phyloP scores from a whole-genome alignment of 106 monocot genomes.

The Apostasia shenzhenica region DNA sequence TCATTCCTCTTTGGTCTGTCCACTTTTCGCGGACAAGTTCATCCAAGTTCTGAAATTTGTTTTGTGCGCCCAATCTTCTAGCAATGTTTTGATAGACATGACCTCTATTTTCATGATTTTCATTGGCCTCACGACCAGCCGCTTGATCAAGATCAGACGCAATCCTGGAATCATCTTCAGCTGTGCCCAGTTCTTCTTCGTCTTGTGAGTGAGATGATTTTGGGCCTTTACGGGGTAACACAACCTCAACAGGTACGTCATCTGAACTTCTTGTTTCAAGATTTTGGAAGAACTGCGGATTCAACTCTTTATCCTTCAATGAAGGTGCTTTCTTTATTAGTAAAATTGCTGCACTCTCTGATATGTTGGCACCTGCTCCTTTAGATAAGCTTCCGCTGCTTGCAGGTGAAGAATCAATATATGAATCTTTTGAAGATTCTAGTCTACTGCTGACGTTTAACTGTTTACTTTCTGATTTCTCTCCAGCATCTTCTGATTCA shows the following conservation, averaged over 20 bases:
- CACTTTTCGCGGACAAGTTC: conserved; percentile 43
- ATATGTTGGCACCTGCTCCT: conserved; percentile 32
- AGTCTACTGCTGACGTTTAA: conserved; percentile 26
- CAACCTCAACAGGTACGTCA: conserved; percentile 87
- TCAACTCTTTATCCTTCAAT: conserved; percentile 84
- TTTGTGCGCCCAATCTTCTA: conserved; percentile 17
- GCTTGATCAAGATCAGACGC: conserved; percentile 11
- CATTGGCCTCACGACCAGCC: conserved; percentile 16
- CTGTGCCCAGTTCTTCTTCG: conserved; percentile 29
- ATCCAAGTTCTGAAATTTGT: conserved; percentile 27
- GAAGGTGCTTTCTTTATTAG: conserved; percentile 74
- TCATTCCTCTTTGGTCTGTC: conserved; percentile 41
- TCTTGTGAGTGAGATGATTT: conserved; percentile 39
- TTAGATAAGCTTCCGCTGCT: conserved; percentile 24
- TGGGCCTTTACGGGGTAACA: conserved; percentile 48
- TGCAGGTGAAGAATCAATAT: conserved; percentile 42
- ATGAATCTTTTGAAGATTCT: conserved; percentile 40
- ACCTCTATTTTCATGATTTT: conserved; percentile 12
- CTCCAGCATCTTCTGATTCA: conserved; percentile 30
- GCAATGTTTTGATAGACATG: conserved; percentile 16
- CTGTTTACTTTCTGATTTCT: conserved; percentile 32
- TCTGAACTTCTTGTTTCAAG: conserved; percentile 66
- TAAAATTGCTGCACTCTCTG: conserved; percentile 55
- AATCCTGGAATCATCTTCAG: conserved; percentile 19
- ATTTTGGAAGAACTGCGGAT: conserved; percentile 92